These are phyloP conservation scores for Panicum hallii DNA, from an alignment of 202 grass and related monocot species.

Conservation along the genomic window DNA sequence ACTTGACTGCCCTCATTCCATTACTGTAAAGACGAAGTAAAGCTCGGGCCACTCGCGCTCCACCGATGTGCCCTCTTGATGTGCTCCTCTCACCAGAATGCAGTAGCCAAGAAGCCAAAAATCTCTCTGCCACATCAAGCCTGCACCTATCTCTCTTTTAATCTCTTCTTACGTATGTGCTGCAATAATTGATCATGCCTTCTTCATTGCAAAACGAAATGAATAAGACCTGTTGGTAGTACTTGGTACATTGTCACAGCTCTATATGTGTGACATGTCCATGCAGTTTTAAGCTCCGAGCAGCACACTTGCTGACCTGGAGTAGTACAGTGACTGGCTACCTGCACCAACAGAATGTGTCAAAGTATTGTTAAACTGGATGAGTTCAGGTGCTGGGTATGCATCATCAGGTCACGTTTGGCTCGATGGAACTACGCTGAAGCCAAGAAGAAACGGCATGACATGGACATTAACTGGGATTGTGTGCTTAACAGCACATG, in stretches of 20 bases:
- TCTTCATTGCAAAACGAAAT: not conserved
- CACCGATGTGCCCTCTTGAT: slow-evolving; percentile 36
- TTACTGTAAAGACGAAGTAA: too few species aligned
- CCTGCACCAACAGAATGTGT: slow-evolving; percentile 34
- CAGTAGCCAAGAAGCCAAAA: slow-evolving; percentile 50
- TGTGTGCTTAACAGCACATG: not conserved
- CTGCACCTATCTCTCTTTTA: not conserved
- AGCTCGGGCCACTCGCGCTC: not conserved
- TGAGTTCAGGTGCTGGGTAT: slow-evolving; percentile 42
- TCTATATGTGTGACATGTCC: slow-evolving; percentile 18
- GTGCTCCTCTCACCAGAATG: slow-evolving; percentile 51
- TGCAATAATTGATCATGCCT: not conserved
- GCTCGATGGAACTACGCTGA: not conserved
- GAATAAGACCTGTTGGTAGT: slow-evolving; percentile 19
- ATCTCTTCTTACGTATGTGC: not conserved
- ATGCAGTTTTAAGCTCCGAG: not conserved
- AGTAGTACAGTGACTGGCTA: slow-evolving; percentile 31
- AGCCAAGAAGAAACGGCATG: not conserved
- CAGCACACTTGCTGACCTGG: not conserved
- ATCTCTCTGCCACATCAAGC: slow-evolving; percentile 3
- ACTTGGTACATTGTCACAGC: not conserved
- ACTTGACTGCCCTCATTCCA: not conserved
- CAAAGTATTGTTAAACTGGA: slow-evolving; percentile 14
- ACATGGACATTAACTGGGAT: not conserved
- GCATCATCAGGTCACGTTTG: slow-evolving; percentile 11